Evolutionary conservation across 176 grass and related monocot species (phyloP).

Genomic region (Zoysia japonica): DNA sequence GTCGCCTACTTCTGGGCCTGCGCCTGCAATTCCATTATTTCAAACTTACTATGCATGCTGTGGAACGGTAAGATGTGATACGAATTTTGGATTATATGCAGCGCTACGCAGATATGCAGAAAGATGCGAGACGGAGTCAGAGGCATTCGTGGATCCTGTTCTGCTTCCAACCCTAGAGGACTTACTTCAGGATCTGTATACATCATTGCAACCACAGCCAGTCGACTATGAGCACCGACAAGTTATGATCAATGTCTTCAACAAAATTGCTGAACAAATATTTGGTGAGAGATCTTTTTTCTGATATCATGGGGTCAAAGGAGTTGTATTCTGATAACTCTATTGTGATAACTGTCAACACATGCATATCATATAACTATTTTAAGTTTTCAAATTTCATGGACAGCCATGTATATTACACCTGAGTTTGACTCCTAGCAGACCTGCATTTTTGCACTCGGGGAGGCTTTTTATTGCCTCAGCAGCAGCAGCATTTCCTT

Average conservation of each 20-base stretch:
- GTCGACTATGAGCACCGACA: constrained; percentile 71
- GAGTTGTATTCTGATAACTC: constrained; percentile 1
- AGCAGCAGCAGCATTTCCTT: too few relatives aligned
- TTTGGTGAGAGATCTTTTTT: constrained; percentile 59
- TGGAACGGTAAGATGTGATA: constrained; percentile 6
- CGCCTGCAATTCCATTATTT: background rate
- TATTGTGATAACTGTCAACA: constrained; percentile 12
- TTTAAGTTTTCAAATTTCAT: constrained; percentile 9
- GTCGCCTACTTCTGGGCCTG: background rate
- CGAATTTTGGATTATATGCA: constrained; percentile 46
- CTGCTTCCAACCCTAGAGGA: constrained; percentile 49
- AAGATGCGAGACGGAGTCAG: constrained; percentile 49
- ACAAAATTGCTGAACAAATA: constrained; percentile 50
- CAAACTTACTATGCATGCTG: background rate
- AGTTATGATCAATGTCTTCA: constrained; percentile 56
- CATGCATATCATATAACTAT: background rate
- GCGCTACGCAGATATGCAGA: constrained; percentile 47
- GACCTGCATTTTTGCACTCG: too few relatives aligned
- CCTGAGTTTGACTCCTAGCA: too few relatives aligned
- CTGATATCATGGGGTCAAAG: background rate
- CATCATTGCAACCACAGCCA: constrained; percentile 52
- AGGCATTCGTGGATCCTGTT: constrained; percentile 37
- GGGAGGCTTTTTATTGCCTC: too few relatives aligned
- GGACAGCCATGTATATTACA: background rate
- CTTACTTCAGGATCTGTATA: constrained; percentile 67